Evolutionary conservation across 495 filamentous ascomycete species (phyloP).

Genomic region (Aspergillus haitiensis): DNA sequence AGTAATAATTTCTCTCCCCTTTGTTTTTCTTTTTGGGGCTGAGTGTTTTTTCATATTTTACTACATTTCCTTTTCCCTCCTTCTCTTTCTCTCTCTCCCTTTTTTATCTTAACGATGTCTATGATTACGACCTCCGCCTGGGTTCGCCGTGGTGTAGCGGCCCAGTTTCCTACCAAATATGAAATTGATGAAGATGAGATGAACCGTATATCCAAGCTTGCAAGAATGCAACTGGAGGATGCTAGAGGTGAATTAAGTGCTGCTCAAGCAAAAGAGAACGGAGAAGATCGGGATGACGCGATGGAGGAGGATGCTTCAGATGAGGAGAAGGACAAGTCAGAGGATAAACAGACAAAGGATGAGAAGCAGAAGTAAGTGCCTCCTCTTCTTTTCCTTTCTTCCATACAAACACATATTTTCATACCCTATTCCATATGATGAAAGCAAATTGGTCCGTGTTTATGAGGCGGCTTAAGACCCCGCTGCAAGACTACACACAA

Average conservation of each 20-base stretch:
- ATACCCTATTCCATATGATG: conserved; percentile 63
- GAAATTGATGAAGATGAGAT: conserved; percentile 92
- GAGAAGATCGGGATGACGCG: conserved; percentile 32
- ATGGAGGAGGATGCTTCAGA: conserved; percentile 36
- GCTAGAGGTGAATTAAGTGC: conserved; percentile 81
- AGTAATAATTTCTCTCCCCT: no score
- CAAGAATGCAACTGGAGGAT: conserved; percentile 88
- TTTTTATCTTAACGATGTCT: conserved; percentile 49
- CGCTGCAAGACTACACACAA: conserved; percentile 80
- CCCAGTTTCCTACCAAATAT: conserved; percentile 86
- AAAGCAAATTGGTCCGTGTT: conserved; percentile 98
- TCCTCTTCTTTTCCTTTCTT: no score
- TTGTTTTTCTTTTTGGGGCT: not conserved
- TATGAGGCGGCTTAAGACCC: conserved; percentile 98
- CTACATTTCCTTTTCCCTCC: not conserved
- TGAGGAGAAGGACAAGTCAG: conserved; percentile 21
- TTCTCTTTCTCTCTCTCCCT: no score
- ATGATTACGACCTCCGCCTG: conserved; percentile 95
- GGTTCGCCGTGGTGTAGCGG: conserved; percentile 93
- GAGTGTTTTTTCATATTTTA: conserved; percentile 1
- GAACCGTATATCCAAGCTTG: conserved; percentile 82
- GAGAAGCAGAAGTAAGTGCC: conserved; percentile 22
- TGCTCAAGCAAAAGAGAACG: conserved; percentile 50
- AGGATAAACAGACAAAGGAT: conserved; percentile 22
- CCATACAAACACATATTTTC: not conserved